Evolutionary conservation across 2,329 filamentous ascomycete species (phyloP), one percentile per base, ranked within the genome.

Genomic region (Colletotrichum somersetense): DNA sequence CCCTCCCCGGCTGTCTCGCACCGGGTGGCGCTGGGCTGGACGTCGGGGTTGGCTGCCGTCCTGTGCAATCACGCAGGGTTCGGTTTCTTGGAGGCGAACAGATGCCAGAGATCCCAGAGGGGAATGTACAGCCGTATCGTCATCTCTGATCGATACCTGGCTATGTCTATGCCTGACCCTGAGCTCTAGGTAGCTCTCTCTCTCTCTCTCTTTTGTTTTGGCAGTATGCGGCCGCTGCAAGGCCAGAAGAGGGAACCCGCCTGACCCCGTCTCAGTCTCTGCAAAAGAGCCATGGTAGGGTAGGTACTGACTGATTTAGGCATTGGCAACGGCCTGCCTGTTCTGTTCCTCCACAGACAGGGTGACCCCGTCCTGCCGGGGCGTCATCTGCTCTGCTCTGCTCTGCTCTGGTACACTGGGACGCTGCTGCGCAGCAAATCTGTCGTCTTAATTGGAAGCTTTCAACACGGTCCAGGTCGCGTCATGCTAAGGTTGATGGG

Each of bases 391-490:
- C 72, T 72, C 66, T 73, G n/a, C 72, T 72, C 66, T 73, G n/a
- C n/a, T 48, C 46, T 44, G 42, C 18, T 46, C 20, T 48, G 46
- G 46, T 48, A 48, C 46, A 10, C 44, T n/a, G 44, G 44, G 4
- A n/a, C 44, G 33, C 46, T 57, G 50, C 44, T 26, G 20, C 52
- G 26, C 50, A 67, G 33, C 65, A 56, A 42, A 69, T 62, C 69
- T 58, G 69, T 38, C 69, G 57, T 74, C 72, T 74, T 72, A 61
- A 66, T 68, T 72, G 18, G 73, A 67, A 70, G 42, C 73, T 76
- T 76, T 63, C 72, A 48, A 71, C 67, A 72, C 66, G 78, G 78
- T 75, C 76, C 76, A 76, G 76, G 74, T 64, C 73, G 73, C 74
- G 75, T 77, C 78, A 78, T 77, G 76, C 76, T 74, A 77, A 38